Conservation (phyloP, 495 filamentous ascomycete genomes). For the Delitschia confertaspora region DNA sequence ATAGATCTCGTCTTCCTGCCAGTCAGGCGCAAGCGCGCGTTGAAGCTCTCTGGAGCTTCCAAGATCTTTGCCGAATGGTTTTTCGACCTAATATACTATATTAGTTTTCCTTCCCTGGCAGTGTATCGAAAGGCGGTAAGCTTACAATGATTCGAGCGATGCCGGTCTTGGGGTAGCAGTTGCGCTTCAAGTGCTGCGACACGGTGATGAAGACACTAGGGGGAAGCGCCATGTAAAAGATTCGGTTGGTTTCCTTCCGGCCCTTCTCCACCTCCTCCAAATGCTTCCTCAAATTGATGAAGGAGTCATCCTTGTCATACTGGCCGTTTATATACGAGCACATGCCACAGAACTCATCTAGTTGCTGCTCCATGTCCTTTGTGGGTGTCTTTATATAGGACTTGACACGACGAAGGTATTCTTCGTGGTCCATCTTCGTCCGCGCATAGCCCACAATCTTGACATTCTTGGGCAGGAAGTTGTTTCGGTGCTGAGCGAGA, state of each 20-base stretch:
- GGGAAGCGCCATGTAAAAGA: conserved; percentile 99
- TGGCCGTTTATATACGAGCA: conserved; percentile 94
- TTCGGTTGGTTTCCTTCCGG: conserved; percentile 72
- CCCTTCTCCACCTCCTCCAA: conserved; percentile 79
- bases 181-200: conserved; percentile 91
- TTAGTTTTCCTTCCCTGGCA: neutral
- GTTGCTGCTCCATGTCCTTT: conserved; percentile 92
- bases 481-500: conserved; percentile 73
- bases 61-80: conserved; percentile 97
- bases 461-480: conserved; percentile 95
- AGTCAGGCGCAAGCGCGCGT: conserved; percentile 91
- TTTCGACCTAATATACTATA: conserved; percentile 65
- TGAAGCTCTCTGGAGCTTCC: conserved; percentile 89
- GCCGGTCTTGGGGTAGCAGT: conserved; percentile 84
- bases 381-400: conserved; percentile 98
- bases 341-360: conserved; percentile 76
- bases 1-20: conserved; percentile 99
- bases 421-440: conserved; percentile 97
- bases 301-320: conserved; percentile 95
- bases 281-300: conserved; percentile 79
- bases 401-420: conserved; percentile 86
- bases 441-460: conserved; percentile 98
- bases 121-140: neutral
- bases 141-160: conserved; percentile 89
- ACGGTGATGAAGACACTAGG: conserved; percentile 97